These are phyloP conservation scores for Pichia manshurica DNA, from an alignment of 805 yeast species.

Conservation along the genomic window DNA sequence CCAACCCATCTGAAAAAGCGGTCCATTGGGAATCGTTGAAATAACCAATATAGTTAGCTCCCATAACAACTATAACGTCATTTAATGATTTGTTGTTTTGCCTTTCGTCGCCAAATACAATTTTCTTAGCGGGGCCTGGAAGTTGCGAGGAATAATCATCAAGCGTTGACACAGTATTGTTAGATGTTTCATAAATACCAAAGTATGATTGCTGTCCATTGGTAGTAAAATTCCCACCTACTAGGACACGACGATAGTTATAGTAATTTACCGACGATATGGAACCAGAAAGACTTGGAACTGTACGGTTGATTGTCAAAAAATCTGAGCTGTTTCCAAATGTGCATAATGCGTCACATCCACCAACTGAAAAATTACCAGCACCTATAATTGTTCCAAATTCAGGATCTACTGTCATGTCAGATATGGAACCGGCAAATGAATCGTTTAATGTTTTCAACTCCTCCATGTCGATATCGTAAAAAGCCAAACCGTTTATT, in stretches of 20 bases:
- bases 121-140: slow-evolving; percentile 29
- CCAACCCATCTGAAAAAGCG: slow-evolving; percentile 34
- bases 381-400: slow-evolving; percentile 54
- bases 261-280: slow-evolving; percentile 50
- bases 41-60: slow-evolving; percentile 34
- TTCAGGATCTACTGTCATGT: slow-evolving; percentile 37
- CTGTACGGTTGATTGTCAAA: slow-evolving; percentile 34
- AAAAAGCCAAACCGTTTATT: slow-evolving; percentile 46
- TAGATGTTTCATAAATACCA: slow-evolving; percentile 48
- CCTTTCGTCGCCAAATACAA: slow-evolving; percentile 26
- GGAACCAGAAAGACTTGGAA: slow-evolving; percentile 51
- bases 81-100: slow-evolving; percentile 37
- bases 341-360: slow-evolving; percentile 61
- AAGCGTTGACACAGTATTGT: slow-evolving; percentile 24
- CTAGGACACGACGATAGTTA: slow-evolving; percentile 32
- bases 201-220: slow-evolving; percentile 34
- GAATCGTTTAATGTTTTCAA: slow-evolving; percentile 36
- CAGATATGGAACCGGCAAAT: slow-evolving; percentile 35
- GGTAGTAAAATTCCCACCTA: slow-evolving; percentile 49
- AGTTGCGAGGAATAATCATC: slow-evolving; percentile 23
- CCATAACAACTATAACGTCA: slow-evolving; percentile 40
- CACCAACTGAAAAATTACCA: slow-evolving; percentile 51
- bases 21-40: slow-evolving; percentile 47
- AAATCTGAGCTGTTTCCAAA: slow-evolving; percentile 40
- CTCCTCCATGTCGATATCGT: slow-evolving; percentile 39